These are phyloP conservation scores for Asparagopsis taxiformis DNA, from an alignment of 31 red algal genomes.

Conservation along the genomic window DNA sequence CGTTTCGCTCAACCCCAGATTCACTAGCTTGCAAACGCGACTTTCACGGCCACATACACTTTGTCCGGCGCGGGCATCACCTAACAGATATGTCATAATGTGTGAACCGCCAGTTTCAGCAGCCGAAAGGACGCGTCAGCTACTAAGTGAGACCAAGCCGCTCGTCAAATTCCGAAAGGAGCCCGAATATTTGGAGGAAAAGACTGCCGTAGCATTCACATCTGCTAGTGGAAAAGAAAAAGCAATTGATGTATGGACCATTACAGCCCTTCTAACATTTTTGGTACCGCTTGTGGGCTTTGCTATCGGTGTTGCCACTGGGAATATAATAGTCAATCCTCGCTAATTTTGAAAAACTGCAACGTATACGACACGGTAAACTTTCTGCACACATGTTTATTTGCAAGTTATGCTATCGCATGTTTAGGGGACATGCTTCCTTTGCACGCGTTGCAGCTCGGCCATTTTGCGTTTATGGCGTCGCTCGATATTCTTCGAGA, in stretches of 20 bases:
- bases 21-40: too few relatives aligned
- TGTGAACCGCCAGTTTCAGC: conserved; percentile 19
- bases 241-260: conserved; percentile 59
- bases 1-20: too few relatives aligned
- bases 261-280: conserved; percentile 55
- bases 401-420: too few relatives aligned
- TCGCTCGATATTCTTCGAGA: not conserved
- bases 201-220: conserved; percentile 28
- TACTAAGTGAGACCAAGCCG: conserved; percentile 40
- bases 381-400: too few relatives aligned
- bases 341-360: too few relatives aligned
- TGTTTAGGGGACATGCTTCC: not conserved
- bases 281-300: conserved; percentile 65
- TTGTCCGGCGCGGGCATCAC: too few relatives aligned
- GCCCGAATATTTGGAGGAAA: conserved; percentile 21
- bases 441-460: not conserved
- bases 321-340: conserved; percentile 50
- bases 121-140: conserved; percentile 51
- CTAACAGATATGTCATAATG: too few relatives aligned
- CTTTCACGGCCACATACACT: too few relatives aligned
- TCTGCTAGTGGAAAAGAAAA: conserved; percentile 34
- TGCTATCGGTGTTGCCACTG: conserved; percentile 53
- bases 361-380: too few relatives aligned
- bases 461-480: not conserved
- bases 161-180: conserved; percentile 69